Percentiles rank a stretch among this genome's conserved stretches.
These are phyloP conservation scores for Elsinoe arachidis DNA, from an alignment of 2,329 filamentous ascomycete genomes.

Conservation along the genomic window DNA sequence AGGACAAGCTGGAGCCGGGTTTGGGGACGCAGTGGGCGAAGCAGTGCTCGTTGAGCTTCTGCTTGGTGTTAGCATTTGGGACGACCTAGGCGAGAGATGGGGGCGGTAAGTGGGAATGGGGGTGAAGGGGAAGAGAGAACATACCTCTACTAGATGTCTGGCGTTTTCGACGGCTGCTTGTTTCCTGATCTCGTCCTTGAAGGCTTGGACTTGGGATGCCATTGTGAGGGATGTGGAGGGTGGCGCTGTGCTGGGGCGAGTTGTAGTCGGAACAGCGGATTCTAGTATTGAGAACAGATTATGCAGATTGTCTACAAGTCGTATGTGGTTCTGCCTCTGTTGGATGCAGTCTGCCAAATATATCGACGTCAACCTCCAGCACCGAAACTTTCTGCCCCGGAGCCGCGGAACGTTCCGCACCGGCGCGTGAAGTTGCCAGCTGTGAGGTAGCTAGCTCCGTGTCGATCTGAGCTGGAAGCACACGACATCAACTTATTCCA, in stretches of 20 bases:
- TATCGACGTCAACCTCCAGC: background rate
- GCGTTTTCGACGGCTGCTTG: conserved; percentile 45
- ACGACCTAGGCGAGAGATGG: no score
- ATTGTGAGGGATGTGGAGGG: background rate
- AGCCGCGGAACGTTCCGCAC: conserved; percentile 10
- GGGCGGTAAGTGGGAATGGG: background rate
- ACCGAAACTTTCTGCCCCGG: background rate
- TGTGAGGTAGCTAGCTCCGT: background rate
- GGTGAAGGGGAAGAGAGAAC: conserved; percentile 1
- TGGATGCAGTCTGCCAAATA: background rate
- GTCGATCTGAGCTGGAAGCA: background rate
- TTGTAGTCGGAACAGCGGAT: background rate
- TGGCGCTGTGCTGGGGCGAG: background rate
- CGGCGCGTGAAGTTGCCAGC: conserved; percentile 9
- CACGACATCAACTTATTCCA: background rate
- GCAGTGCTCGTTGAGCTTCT: conserved; percentile 51
- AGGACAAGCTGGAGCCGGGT: conserved; percentile 42
- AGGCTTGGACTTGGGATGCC: conserved; percentile 15
- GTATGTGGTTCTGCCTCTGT: background rate
- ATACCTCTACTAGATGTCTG: conserved; percentile 42
- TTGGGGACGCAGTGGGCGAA: conserved; percentile 48
- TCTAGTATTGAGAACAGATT: background rate
- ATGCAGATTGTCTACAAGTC: background rate
- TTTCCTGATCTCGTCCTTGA: conserved; percentile 47
- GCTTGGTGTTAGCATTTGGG: background rate